phyloP scores from a whole-genome alignment of 495 filamentous ascomycete species.

The Neurospora terricola region DNA sequence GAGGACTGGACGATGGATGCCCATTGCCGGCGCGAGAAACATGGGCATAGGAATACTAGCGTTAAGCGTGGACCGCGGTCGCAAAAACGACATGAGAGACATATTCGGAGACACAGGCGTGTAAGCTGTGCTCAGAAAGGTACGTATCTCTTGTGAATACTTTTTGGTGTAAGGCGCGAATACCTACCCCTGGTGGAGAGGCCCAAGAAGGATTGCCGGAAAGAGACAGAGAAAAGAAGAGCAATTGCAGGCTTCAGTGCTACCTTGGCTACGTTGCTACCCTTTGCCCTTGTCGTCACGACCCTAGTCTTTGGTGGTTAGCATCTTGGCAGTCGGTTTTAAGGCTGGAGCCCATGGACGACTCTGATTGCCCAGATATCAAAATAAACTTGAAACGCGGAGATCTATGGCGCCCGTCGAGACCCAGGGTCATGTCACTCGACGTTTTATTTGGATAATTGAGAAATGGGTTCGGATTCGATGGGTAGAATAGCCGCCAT shows the following conservation, averaged over 20 bases:
- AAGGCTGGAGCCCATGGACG: constrained; percentile 16
- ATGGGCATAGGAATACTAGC: constrained; percentile 5
- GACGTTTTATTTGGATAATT: constrained; percentile 3
- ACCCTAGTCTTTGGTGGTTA: not conserved
- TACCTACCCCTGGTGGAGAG: not conserved
- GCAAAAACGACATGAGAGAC: constrained; percentile 1
- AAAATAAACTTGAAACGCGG: constrained; percentile 37
- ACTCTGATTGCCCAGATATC: constrained; percentile 12
- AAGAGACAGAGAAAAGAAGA: constrained; percentile 1
- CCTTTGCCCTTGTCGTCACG: constrained; percentile 1
- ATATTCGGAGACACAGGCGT: constrained; percentile 5
- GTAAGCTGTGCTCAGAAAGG: not conserved
- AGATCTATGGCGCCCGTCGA: constrained; percentile 17
- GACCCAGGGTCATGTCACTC: constrained; percentile 9
- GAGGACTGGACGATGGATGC: constrained; percentile 9
- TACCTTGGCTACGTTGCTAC: constrained; percentile 13
- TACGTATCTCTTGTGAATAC: not conserved
- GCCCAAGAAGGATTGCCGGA: not conserved
- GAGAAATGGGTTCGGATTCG: constrained; percentile 5
- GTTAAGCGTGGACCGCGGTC: constrained; percentile 13
- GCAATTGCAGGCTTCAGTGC: not conserved
- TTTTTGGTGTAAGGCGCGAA: not conserved
- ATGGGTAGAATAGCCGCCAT: constrained; percentile 3
- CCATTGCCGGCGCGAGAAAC: constrained; percentile 15
- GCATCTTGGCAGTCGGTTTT: not conserved